Evolutionary conservation across 2,329 filamentous ascomycete species (phyloP).

Genomic region (Chaetomium sp.): DNA sequence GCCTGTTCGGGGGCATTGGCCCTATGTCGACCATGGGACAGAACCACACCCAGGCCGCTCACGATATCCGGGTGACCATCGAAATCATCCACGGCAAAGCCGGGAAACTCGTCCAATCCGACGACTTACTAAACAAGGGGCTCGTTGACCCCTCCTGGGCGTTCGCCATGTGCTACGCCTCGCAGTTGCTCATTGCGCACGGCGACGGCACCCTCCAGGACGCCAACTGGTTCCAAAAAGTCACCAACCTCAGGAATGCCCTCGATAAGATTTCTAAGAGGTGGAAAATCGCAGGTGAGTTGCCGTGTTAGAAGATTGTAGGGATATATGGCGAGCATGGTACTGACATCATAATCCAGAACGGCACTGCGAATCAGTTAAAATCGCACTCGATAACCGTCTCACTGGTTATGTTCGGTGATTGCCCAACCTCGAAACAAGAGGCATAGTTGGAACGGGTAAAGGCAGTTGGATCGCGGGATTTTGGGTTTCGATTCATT

Average conservation of each 20-base stretch:
- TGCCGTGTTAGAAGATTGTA: neutral
- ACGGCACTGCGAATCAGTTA: conserved; percentile 29
- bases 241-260: conserved; percentile 32
- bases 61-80: conserved; percentile 34
- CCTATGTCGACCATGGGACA: conserved; percentile 17
- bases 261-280: conserved; percentile 33
- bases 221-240: conserved; percentile 33
- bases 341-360: conserved; percentile 17
- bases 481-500: neutral
- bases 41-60: conserved; percentile 25
- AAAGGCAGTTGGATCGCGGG: neutral
- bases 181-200: conserved; percentile 36
- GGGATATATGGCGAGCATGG: neutral
- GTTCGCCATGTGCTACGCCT: conserved; percentile 36
- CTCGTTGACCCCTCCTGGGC: conserved; percentile 33
- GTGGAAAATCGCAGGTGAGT: conserved; percentile 39
- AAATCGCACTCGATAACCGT: conserved; percentile 29
- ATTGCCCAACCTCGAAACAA: neutral
- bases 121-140: conserved; percentile 25
- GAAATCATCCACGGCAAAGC: conserved; percentile 34
- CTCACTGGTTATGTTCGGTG: conserved; percentile 11
- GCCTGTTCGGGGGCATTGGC: conserved; percentile 29
- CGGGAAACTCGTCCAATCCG: conserved; percentile 24
- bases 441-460: neutral
- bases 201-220: conserved; percentile 33